Base-by-base conservation (phyloP, 2,329 filamentous ascomycete species). In the Metarhizium sp. region DNA sequence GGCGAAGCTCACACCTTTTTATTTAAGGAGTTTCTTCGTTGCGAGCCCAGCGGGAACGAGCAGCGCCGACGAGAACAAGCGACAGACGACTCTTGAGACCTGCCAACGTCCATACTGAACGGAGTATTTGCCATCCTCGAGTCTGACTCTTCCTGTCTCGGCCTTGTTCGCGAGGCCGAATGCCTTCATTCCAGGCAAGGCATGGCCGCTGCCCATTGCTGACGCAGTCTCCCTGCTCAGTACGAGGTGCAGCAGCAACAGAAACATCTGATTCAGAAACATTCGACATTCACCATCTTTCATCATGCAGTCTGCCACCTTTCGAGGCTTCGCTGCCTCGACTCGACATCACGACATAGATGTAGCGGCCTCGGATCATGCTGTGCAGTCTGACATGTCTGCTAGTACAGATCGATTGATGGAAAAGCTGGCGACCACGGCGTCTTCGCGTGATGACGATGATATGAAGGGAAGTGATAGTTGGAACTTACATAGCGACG, bases 401-500 rank as follows among this genome's bases (percentile, higher is more conserved):
- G 32, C 8, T 6, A 42, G 46, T 5, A 32, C 52, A 18, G 45
- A 48, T 54, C 20, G 18, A 36, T 32, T 49, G 11, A 49, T 36
- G 46, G 34, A 49, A 30, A 48, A 54, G 52, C 51, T 54, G 54
- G 57, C 57, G 48, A 53, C 64, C 51, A 52, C 56, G 55, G 60
- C 64, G 36, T 64, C 63, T 5, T 60, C 60, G 20, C 67, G 59
- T 51, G 66, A 63, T 45, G 62, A 65, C 30, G 60, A 61, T 36
- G 62, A 66, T 48, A 58, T 57, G 46, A 64, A 59, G 53, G 61
- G 60, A 16, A 66, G 66, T 58, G 63, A 66, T 54, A 59, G 60
- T 54, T 66, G 60, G 58, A 60, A 55, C 42, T 55, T 61, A 25
- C 61, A 63, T 20, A 65, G 62, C 50, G 61, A 66, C 55, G 57